Conservation (phyloP, 78 protist genomes). For the Isochrysis galbana region DNA sequence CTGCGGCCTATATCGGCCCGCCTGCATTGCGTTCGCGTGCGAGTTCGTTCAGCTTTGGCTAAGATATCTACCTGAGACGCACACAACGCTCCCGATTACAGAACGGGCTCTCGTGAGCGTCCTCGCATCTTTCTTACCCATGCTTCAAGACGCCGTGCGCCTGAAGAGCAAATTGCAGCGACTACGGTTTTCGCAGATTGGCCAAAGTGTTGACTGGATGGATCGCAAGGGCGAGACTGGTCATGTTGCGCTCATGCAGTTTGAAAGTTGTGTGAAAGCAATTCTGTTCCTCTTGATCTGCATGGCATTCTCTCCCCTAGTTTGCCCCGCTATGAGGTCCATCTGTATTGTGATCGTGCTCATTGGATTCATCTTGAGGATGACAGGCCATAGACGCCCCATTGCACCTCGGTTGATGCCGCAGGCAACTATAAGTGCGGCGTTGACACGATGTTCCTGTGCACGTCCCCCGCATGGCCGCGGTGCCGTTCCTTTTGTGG, state of each 20-base stretch:
- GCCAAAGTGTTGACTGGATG: background rate
- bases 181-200: background rate
- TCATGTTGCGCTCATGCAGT: background rate
- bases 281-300: too few relatives aligned
- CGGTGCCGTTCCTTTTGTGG: conserved; percentile 9
- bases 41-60: background rate
- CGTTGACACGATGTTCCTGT: too few relatives aligned
- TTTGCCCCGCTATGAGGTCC: too few relatives aligned
- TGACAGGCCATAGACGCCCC: too few relatives aligned
- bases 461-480: too few relatives aligned
- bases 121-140: background rate
- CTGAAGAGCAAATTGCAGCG: background rate
- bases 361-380: too few relatives aligned
- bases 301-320: too few relatives aligned
- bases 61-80: background rate
- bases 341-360: too few relatives aligned
- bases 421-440: too few relatives aligned
- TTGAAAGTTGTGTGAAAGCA: background rate
- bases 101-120: background rate
- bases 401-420: too few relatives aligned
- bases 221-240: background rate
- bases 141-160: conserved; percentile 26
- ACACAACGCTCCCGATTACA: background rate
- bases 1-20: background rate
- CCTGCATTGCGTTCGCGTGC: background rate